Evolutionary conservation across 2,329 filamentous ascomycete genomes (phyloP), one percentile per base, ranked within the genome.

Genomic region (Ophiobolus disseminans): DNA sequence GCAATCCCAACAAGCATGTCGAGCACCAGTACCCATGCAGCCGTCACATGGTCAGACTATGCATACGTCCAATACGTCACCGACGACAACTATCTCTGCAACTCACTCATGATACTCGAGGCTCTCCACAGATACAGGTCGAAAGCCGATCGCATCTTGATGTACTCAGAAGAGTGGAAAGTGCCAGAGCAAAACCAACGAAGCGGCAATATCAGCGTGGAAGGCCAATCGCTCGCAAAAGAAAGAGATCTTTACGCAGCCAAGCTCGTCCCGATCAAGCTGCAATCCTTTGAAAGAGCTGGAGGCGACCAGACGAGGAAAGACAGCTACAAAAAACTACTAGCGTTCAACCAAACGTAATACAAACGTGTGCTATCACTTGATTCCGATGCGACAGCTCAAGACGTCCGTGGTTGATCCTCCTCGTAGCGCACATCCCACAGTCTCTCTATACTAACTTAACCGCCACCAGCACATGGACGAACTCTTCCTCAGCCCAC

Each of bases 401-500:
- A 86, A 7, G 40, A 55, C 20, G 54, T 57, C 38, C 50, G 45
- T 38, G 8, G 14, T 19, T 13, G 4, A n/a, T 11, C n/a, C n/a
- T n/a, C n/a, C n/a, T n/a, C n/a, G n/a, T n/a, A n/a, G n/a, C n/a
- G n/a, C n/a, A n/a, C n/a, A 31, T 4, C 13, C 10, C 13, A 4
- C 10, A 11, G 16, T 31, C 5, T 14, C 11, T 31, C 8, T 11
- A 31, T 38, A 1, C 31, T 39, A 20, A 20, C 30, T 4, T 22
- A 30, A 32, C 26, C 20, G 16, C 3, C 65, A 70, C 50, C 66
- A 85, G 51, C 70, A 77, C 14, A 81, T 89, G 79, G 87, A 89
- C 53, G 85, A 89, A 39, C 76, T 89, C 0, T 89, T 90, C 68
- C 77, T 86, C 19, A 72, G 86, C 0, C 86, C 86, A 0, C 67